Evolutionary conservation across 2,329 filamentous ascomycete genomes (phyloP), one percentile per base, ranked within the genome.

Genomic region (Claviceps humidiphila): DNA sequence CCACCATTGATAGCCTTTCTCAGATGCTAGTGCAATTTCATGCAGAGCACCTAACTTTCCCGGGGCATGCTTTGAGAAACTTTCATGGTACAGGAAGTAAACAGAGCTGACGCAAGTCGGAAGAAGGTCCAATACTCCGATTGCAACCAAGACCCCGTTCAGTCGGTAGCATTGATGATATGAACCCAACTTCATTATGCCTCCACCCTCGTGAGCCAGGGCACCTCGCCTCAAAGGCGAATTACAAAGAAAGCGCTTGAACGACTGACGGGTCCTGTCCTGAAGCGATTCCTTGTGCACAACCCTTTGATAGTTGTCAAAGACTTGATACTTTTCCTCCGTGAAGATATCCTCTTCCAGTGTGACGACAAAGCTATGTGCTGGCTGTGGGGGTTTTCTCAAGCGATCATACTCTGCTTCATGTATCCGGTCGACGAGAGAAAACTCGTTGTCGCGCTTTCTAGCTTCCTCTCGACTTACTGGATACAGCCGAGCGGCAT

Each of bases 131-230:
- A 93, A 70, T 1, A 93, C 84, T 0, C 83, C 83, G 57, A 93
- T 76, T 2, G 87, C 87, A 24, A 91, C 80, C 14, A 93, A 72
- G 49, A 80, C 74, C 22, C 85, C 87, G 61, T 93, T 85, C 2
- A 93, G 71, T 34, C 87, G 77, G 63, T 90, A 91, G 68, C 85
- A 89, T 63, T 91, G 87, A 60, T 93, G 87, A 59, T 80, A 91
- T 1, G 85, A 88, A 16, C 87, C 87, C 0, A 90, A 68, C 43
- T 68, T 70, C 45, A 74, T 74, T 54, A 75, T 71, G 17, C 71
- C 70, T 26, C 79, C 79, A 52, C 81, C 72, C 1, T 71, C 55
- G 2, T 66, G 64, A 17, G 65, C 64, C 39, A 73, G 56, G 1
- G 66, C 73, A 37, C 71, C 68, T 13, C 74, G 72, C 13, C 65